A percentile compares a stretch with the other conserved stretches of the same genome.
Evolutionary conservation across 257 asterid genomes (phyloP).

Genomic region (Jacaranda mimosifolia): DNA sequence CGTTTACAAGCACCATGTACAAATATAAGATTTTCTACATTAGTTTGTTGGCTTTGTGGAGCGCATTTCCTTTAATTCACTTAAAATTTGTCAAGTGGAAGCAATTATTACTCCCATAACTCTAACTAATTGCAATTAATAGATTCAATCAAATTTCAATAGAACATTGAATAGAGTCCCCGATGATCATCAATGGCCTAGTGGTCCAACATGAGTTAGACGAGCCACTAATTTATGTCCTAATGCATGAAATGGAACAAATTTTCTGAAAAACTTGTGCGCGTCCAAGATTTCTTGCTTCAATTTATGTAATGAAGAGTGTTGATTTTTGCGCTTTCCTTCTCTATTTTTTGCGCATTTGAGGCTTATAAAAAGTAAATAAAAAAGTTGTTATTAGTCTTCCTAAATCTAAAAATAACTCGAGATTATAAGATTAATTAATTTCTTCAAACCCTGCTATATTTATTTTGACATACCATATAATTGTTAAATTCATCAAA

Average conservation of each 20-base stretch:
- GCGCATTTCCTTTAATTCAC: background rate
- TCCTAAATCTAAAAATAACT: no score
- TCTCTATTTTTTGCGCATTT: no score
- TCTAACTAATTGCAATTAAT: background rate
- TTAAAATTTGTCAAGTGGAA: background rate
- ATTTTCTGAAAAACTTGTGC: background rate
- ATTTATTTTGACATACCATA: no score
- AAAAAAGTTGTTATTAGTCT: no score
- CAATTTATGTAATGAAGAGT: no score
- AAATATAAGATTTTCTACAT: background rate
- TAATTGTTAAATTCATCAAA: no score
- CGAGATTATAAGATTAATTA: no score
- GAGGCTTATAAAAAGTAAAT: no score
- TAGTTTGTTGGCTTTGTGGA: background rate
- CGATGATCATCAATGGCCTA: background rate
- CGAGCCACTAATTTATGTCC: background rate
- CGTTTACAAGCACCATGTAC: background rate
- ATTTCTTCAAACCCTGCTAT: no score
- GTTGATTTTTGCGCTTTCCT: no score
- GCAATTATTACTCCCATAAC: background rate
- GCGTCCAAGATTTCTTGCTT: background rate
- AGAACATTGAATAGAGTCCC: background rate
- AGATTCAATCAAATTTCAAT: constrained; percentile 9
- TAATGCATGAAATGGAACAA: background rate
- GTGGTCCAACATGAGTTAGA: constrained; percentile 21